Evolutionary conservation across 1,284 basidiomycete species (phyloP), one percentile per base, ranked within the genome.

Genomic region (Afroboletus lepidellus): DNA sequence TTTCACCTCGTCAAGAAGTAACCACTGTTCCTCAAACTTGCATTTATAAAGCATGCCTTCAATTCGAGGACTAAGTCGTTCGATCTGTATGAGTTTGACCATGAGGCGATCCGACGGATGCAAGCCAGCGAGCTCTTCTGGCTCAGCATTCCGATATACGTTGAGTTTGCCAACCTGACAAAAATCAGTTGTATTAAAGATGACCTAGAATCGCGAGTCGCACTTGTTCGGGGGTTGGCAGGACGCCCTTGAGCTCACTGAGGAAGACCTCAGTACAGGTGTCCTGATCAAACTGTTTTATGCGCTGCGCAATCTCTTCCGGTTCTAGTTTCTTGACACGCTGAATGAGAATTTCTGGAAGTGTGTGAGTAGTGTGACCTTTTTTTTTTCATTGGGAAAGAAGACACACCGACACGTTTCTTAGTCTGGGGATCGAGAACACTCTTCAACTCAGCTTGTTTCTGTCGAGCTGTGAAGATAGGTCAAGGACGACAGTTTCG

Each of bases 91-190:
- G 38, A 98, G 78, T 60, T 97, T 90, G 34, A 99, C 94, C 85
- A 99, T 95, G 39, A 99, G 81, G 23, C 97, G 85, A 73, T 99
- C 96, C 8, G 97, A 91, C 3, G 92, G 89, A 72, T 98, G 96
- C 27, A 99, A 77, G 41, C 85, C 81, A 36, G 85, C 85, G 18
- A 99, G 81, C 65, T 98, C 94, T 61, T 90, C 90, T n/a, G 87
- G 81, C 52, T 88, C 86, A 8, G 92, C 82, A 63, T 92, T 94
- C 48, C 88, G 83, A 69, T 99, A 96, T 1, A 93, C 84, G 63
- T 94, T 93, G 42, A 97, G 82, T 72, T 96, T 93, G 41, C 93
- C 93, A 54, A 94, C 83, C 87, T 93, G 59, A 21, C 44, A 39
- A 39, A 30, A 54, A 46, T 56, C 18, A 49, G 33, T n/a, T n/a